Base-by-base conservation (phyloP, 345 rosid genomes). In the Crucihimalaya himalaica region DNA sequence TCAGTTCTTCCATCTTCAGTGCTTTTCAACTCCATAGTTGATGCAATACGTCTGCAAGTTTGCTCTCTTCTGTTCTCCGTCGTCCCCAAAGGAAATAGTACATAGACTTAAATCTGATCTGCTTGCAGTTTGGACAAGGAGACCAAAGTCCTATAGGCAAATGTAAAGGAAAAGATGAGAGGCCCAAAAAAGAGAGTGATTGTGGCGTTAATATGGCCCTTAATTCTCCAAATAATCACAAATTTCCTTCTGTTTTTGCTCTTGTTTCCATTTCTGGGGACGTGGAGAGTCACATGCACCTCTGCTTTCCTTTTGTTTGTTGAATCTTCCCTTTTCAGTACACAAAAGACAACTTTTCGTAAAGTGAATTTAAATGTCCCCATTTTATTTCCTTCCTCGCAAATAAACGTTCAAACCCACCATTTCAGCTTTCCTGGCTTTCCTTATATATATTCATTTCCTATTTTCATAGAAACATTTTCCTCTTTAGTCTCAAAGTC, bases 291-390 rank as follows among this genome's bases (percentile, higher is more conserved):
- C 80, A 71, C 80, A 77, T 77, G 80, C 27, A 58, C 35, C 63
- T 55, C 72, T 77, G n/a, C 34, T 71, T 71, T 64, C 80, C 72
- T 50, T 77, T 29, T 48, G 72, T 71, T 65, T 16, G 80, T 77
- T 77, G 76, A 77, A 77, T 64, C 62, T 77, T 77, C 1, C 80
- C 72, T 65, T 48, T 25, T 18, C 14, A 56, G 48, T 31, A 39
- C 54, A 71, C 47, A 77, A 70, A 71, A 77, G 67, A 77, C 80
- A 77, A 76, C 45, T 69, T 55, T 63, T 37, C 45, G 66, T 63
- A 51, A 55, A 68, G 35, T 58, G 60, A 58, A 47, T 66, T 61
- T 52, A 45, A 68, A 69, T 70, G 62, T 70, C 54, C 54, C 66
- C 66, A 25, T 55, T 70, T 67, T 10, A 2, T 74, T 64, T 40